phyloP scores from a whole-genome alignment of 1,284 basidiomycete species.

The Schizopora paradoxa region DNA sequence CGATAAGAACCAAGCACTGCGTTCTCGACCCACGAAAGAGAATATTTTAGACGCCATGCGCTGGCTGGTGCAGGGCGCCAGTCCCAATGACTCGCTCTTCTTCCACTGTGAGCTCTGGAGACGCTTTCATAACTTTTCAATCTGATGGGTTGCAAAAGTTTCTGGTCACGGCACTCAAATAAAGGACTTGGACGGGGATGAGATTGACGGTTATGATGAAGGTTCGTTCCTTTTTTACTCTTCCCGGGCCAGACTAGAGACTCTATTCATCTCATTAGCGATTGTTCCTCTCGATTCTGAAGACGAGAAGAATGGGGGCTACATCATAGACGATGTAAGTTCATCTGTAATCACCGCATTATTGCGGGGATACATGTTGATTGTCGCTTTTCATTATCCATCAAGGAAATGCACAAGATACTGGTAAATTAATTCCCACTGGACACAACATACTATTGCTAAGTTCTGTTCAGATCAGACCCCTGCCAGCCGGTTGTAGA shows the following conservation, averaged over 20 bases:
- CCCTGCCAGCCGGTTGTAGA: slow-evolving; percentile 57
- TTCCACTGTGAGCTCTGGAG: slow-evolving; percentile 74
- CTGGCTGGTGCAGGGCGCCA: slow-evolving; percentile 80
- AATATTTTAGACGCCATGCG: slow-evolving; percentile 84
- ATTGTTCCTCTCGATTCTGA: slow-evolving; percentile 74
- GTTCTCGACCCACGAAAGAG: slow-evolving; percentile 61
- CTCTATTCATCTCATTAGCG: slow-evolving; percentile 31
- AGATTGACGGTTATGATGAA: slow-evolving; percentile 65
- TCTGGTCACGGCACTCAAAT: slow-evolving; percentile 85
- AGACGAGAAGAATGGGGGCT: slow-evolving; percentile 53
- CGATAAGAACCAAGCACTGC: slow-evolving; percentile 56
- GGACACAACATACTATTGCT: neutral
- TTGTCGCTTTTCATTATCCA: slow-evolving; percentile 10
- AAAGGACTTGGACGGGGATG: slow-evolving; percentile 63
- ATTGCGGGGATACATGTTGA: neutral
- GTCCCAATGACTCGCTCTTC: slow-evolving; percentile 77
- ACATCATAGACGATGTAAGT: slow-evolving; percentile 76
- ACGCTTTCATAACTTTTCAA: no score
- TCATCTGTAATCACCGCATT: neutral
- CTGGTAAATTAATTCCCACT: slow-evolving; percentile 38
- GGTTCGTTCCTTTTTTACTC: slow-evolving; percentile 32
- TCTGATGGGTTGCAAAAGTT: slow-evolving; percentile 43
- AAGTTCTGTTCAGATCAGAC: slow-evolving; percentile 39
- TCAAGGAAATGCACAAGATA: slow-evolving; percentile 52
- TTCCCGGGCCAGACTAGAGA: neutral